Percentiles rank a stretch among this genome's conserved stretches.
phyloP scores from a whole-genome alignment of 2,329 filamentous ascomycete genomes.

The Verticillium tricorpus region DNA sequence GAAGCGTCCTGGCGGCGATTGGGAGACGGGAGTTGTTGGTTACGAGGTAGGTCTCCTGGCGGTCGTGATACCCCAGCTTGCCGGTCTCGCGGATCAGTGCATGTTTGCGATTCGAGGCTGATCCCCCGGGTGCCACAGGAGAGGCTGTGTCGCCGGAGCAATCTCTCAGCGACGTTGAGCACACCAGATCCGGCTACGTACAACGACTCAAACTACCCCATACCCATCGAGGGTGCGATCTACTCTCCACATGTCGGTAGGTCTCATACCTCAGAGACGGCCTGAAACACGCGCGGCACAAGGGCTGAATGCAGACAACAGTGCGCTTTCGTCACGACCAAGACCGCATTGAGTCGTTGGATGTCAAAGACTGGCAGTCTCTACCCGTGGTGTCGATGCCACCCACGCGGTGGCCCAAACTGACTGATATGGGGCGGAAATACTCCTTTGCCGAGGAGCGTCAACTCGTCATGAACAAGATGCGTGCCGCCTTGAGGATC shows the following conservation, averaged over 20 bases:
- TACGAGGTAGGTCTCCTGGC: slow-evolving; percentile 24
- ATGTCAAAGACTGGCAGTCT: slow-evolving; percentile 46
- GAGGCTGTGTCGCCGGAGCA: slow-evolving; percentile 69
- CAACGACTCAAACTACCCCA: slow-evolving; percentile 58
- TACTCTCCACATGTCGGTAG: slow-evolving; percentile 63
- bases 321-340: slow-evolving; percentile 71
- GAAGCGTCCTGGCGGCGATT: slow-evolving; percentile 72
- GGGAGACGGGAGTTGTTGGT: slow-evolving; percentile 57
- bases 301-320: slow-evolving; percentile 15
- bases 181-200: slow-evolving; percentile 50
- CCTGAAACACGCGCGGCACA: not conserved
- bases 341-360: slow-evolving; percentile 56
- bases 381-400: slow-evolving; percentile 71
- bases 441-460: slow-evolving; percentile 71
- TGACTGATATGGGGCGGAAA: slow-evolving; percentile 60
- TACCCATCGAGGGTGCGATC: slow-evolving; percentile 65
- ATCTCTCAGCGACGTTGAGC: slow-evolving; percentile 63
- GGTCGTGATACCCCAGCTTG: not conserved
- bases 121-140: slow-evolving; percentile 41
- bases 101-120: not conserved
- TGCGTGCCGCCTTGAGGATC: slow-evolving; percentile 66
- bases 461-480: slow-evolving; percentile 68
- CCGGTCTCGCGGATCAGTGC: not conserved
- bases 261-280: slow-evolving; percentile 18
- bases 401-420: slow-evolving; percentile 68